Base-by-base conservation (phyloP, 345 rosid genomes). In the Melaleuca alternifolia region DNA sequence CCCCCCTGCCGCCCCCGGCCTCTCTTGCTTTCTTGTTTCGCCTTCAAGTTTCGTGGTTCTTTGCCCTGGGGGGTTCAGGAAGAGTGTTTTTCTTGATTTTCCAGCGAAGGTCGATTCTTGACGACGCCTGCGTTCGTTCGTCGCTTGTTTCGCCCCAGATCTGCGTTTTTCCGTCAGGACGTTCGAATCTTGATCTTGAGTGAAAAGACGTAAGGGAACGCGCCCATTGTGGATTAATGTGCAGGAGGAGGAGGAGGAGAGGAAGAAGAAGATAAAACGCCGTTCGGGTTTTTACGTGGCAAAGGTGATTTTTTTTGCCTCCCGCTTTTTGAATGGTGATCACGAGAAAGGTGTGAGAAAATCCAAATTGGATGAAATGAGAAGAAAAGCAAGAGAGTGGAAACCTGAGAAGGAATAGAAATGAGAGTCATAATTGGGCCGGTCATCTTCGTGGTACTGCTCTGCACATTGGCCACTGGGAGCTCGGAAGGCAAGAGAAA, bases 331-430 rank as follows among this genome's bases (percentile, higher is more conserved):
- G 46, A 10, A 65, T 54, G 44, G 20, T 33, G 50, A 5, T 59
- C 71, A 28, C 12, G 1, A n/a, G 18, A 59, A 59, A 30, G 71
- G n/a, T 1, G 26, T 71, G 48, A 44, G 81, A 37, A 10, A 71
- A 37, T 71, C 11, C 81, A 52, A 16, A 86, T 90, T 87, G 84
- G 86, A 92, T 91, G 89, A 89, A 89, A 92, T 92, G 94, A 93
- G 91, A 90, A 90, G 91, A 84, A 84, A 54, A 89, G 84, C 54
- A 65, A 46, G 87, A 59, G 89, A 87, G 87, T 87, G 93, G 90
- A 83, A 54, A 84, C 84, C 85, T 88, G 87, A 86, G 86, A 89
- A 89, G 90, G 87, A 87, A 91, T 89, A 93, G 90, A 87, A 88
- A 85, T 88, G 85, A 91, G 87, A 89, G 90, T 87, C 84, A 51